Conservation (phyloP, 169 alveolate species). For the Plasmodium gonderi region DNA sequence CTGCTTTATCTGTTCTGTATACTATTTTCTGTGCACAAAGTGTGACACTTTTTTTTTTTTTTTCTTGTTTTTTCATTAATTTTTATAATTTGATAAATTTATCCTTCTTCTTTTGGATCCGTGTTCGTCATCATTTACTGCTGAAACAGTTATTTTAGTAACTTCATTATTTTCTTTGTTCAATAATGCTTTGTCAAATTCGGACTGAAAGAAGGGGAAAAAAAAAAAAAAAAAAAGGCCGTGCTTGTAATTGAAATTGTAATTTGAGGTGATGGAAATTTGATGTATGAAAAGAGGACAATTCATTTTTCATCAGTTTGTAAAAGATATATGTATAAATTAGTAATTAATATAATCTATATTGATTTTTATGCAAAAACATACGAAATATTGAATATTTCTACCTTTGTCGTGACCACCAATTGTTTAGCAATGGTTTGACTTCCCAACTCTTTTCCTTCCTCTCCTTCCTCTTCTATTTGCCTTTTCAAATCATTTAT, state of each 20-base stretch:
- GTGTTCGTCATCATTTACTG: constrained; percentile 29
- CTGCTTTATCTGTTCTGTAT: background rate
- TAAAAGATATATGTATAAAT: no score
- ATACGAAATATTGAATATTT: no score
- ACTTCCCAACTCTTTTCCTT: constrained; percentile 52
- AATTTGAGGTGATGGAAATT: no score
- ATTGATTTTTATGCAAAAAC: no score
- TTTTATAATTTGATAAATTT: constrained; percentile 52
- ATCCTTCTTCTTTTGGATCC: constrained; percentile 55
- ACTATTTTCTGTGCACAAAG: background rate
- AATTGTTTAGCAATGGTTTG: constrained; percentile 57
- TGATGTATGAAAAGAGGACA: no score
- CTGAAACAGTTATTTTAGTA: constrained; percentile 29
- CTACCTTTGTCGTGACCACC: constrained; percentile 62
- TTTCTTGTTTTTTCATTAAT: no score
- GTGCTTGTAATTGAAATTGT: no score
- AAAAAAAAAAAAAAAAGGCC: no score
- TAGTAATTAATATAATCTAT: no score
- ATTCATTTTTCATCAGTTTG: no score
- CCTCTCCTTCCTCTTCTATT: constrained; percentile 71
- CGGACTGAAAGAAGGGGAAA: constrained; percentile 19
- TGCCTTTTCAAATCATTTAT: constrained; percentile 64
- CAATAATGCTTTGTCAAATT: constrained; percentile 53
- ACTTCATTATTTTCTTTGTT: constrained; percentile 39
- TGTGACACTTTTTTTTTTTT: no score